Evolutionary conservation across 2,329 filamentous ascomycete genomes (phyloP).

Genomic region (Penicillium griseofulvum): DNA sequence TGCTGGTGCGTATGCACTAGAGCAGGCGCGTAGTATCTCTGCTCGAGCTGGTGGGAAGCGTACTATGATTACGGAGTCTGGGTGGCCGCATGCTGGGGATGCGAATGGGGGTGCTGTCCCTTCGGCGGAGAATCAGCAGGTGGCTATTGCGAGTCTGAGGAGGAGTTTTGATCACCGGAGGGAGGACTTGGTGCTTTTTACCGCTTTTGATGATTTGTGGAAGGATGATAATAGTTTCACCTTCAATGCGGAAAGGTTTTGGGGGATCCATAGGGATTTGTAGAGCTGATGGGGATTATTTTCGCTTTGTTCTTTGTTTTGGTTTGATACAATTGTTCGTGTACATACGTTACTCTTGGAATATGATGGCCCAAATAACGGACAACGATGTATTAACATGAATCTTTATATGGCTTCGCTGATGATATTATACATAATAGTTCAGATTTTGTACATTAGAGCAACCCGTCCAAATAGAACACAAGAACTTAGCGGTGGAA

Average conservation of each 20-base stretch:
- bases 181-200: slow-evolving; percentile 64
- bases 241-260: slow-evolving; percentile 72
- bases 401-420: background rate
- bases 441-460: background rate
- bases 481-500: background rate
- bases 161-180: slow-evolving; percentile 50
- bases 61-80: slow-evolving; percentile 75
- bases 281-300: background rate
- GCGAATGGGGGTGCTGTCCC: slow-evolving; percentile 69
- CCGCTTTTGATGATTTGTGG: slow-evolving; percentile 77
- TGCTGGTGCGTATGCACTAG: slow-evolving; percentile 66
- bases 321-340: background rate
- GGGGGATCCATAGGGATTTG: slow-evolving; percentile 57
- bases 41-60: slow-evolving; percentile 54
- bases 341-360: background rate
- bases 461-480: background rate
- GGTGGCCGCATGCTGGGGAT: slow-evolving; percentile 72
- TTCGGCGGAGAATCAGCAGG: slow-evolving; percentile 62
- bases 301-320: background rate
- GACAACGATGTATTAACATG: background rate
- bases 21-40: slow-evolving; percentile 52
- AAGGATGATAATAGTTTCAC: slow-evolving; percentile 63
- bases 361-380: background rate
- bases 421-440: background rate
- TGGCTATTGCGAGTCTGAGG: slow-evolving; percentile 65